A percentile compares a stretch with the other conserved stretches of the same genome.
Evolutionary conservation across 306 rosid genomes (phyloP).

Genomic region (Hippophae tibetana): DNA sequence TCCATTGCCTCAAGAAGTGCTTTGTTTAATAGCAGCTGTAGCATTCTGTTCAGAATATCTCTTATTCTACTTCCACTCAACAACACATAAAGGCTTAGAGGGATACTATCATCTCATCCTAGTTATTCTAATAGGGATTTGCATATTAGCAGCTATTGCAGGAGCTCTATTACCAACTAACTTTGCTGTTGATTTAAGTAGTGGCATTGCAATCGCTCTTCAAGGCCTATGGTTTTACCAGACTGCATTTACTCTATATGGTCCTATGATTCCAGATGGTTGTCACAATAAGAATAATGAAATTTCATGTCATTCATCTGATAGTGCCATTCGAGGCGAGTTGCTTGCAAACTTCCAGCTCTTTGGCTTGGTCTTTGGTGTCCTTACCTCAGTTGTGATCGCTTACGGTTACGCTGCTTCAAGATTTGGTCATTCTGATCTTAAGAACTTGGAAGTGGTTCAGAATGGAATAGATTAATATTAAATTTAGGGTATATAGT

Average conservation of each 20-base stretch:
- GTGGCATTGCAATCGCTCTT: constrained; percentile 69
- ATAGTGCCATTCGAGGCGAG: constrained; percentile 70
- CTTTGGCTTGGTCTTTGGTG: constrained; percentile 41
- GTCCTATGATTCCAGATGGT: constrained; percentile 86
- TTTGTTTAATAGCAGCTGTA: constrained; percentile 61
- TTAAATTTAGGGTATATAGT: constrained; percentile 17
- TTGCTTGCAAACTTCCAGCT: constrained; percentile 94
- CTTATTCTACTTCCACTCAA: constrained; percentile 88
- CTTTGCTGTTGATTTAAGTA: constrained; percentile 63
- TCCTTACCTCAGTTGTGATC: constrained; percentile 48
- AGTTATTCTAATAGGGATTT: constrained; percentile 63
- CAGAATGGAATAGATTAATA: constrained; percentile 36
- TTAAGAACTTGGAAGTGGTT: constrained; percentile 21
- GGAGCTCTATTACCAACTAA: constrained; percentile 72
- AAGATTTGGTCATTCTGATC: constrained; percentile 42
- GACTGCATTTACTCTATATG: constrained; percentile 89
- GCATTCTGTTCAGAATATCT: constrained; percentile 89
- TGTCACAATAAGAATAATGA: constrained; percentile 39
- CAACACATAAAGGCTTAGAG: constrained; percentile 81
- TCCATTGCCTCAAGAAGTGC: constrained; percentile 68
- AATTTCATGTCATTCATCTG: constrained; percentile 49
- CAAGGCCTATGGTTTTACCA: constrained; percentile 98
- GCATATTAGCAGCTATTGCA: constrained; percentile 47
- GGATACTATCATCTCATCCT: constrained; percentile 86
- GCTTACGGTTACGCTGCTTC: constrained; percentile 48